Evolutionary conservation across 129 eudicot species (phyloP), one percentile per base, ranked within the genome.

Genomic region (Lactuca sativa): DNA sequence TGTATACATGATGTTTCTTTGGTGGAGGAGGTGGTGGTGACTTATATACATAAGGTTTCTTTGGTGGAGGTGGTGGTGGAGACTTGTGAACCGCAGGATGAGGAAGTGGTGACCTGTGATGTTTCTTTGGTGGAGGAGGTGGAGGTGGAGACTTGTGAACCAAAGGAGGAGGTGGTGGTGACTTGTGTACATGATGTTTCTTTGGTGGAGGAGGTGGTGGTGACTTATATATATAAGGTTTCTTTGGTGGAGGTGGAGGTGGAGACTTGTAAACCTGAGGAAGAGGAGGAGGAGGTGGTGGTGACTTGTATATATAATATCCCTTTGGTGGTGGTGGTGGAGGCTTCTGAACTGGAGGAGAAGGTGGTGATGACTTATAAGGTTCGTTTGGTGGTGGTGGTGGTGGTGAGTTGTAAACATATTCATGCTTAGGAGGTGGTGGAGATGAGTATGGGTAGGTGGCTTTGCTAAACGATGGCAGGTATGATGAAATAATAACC

Each of bases 391-490:
- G 52, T 0, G 43, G 36, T 18, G 37, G 73, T 15, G 73, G 61
- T 9, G 74, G 74, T 40, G 74, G 74, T 31, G 74, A 41, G 8
- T 57, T 57, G 56, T 41, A 32, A 7, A 3, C 7, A 36, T 43
- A 43, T 9, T 43, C 49, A 1, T 31, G 72, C 47, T 54, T 48
- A 16, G 68, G 69, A 5, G 77, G 71, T 63, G 57, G 71, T 16
- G 78, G 71, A 52, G 63, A 54, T 37, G 62, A 55, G 53, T 73
- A 65, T 0, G 78, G 49, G 38, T 64, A 65, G 49, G 38, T 34
- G 40, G 65, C 72, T 2, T 13, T 58, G 13, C 73, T 43, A 9
- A 43, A 17, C 47, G 67, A 65, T 2, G 79, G 72, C 53, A 74
- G 41, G 73, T 66, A 9, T 43, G 66, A 17, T 32, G 79, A 66